Conservation (phyloP, 768 basidiomycete species). For the Agrocybe pediades region DNA sequence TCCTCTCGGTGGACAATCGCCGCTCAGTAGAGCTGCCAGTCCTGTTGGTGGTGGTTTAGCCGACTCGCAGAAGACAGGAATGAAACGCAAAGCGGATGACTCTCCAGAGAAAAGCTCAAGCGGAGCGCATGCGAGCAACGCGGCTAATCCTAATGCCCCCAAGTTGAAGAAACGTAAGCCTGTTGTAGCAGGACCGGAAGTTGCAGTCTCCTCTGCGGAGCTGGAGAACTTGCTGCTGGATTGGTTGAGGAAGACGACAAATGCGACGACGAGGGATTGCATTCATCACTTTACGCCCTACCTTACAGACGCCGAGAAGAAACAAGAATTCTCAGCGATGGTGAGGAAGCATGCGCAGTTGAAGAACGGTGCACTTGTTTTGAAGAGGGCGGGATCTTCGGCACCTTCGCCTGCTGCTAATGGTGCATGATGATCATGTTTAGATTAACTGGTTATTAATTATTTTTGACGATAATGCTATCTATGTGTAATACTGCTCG, state of each 20-base stretch:
- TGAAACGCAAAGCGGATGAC: conserved; percentile 52
- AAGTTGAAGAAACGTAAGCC: conserved; percentile 65
- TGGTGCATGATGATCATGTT: neutral
- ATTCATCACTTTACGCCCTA: conserved; percentile 81
- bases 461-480: neutral
- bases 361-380: conserved; percentile 63
- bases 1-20: conserved; percentile 60
- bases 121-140: conserved; percentile 14
- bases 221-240: conserved; percentile 71
- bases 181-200: conserved; percentile 31
- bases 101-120: conserved; percentile 22
- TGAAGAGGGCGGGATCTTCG: conserved; percentile 39
- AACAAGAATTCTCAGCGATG: conserved; percentile 73
- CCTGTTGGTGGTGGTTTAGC: conserved; percentile 32
- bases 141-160: conserved; percentile 21
- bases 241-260: conserved; percentile 71
- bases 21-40: conserved; percentile 48
- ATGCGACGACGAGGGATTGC: conserved; percentile 76
- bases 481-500: too few relatives aligned
- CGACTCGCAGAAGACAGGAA: conserved; percentile 23
- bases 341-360: conserved; percentile 79
- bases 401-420: conserved; percentile 36
- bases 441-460: neutral
- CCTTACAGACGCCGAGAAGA: conserved; percentile 67
- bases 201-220: conserved; percentile 49